These are phyloP conservation scores for Mucor sp. DNA, from an alignment of 371 early-diverging fungal genomes.

Conservation along the genomic window DNA sequence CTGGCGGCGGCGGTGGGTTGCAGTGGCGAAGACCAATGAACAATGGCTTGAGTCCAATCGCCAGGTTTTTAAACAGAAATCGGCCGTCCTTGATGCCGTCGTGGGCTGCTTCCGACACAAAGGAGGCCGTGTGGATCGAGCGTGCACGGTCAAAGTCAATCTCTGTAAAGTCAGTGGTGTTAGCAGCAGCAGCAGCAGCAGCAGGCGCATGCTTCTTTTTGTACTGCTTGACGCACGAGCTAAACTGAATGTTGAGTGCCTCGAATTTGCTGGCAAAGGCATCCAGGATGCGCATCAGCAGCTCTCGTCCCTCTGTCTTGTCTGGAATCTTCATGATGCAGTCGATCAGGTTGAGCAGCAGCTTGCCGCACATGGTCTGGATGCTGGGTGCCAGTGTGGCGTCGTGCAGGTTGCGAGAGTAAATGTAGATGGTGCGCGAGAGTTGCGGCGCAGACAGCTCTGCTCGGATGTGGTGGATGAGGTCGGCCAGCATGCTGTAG, in stretches of 20 bases:
- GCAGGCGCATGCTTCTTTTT: slow-evolving; percentile 28
- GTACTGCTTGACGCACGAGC: slow-evolving; percentile 55
- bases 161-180: slow-evolving; percentile 17
- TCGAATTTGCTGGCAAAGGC: slow-evolving; percentile 82
- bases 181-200: background rate
- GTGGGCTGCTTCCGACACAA: slow-evolving; percentile 61
- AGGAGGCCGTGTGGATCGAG: slow-evolving; percentile 73
- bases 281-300: slow-evolving; percentile 85
- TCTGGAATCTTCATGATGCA: slow-evolving; percentile 76
- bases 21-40: slow-evolving; percentile 75
- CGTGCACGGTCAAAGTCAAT: slow-evolving; percentile 83
- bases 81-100: slow-evolving; percentile 80
- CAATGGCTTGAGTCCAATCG: slow-evolving; percentile 84
- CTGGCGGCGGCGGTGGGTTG: slow-evolving; percentile 64
- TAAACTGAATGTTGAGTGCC: slow-evolving; percentile 67
- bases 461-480: slow-evolving; percentile 91
- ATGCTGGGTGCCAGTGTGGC: slow-evolving; percentile 83
- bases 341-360: slow-evolving; percentile 91
- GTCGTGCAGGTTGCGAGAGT: slow-evolving; percentile 91
- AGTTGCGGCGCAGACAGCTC: slow-evolving; percentile 83
- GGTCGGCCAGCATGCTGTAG: slow-evolving; percentile 93
- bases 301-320: slow-evolving; percentile 65
- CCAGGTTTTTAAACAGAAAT: slow-evolving; percentile 84
- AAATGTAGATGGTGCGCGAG: slow-evolving; percentile 82
- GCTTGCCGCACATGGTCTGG: slow-evolving; percentile 95